These are phyloP conservation scores for Hydrangea macrophylla DNA, from an alignment of 148 eudicot species.

Conservation along the genomic window DNA sequence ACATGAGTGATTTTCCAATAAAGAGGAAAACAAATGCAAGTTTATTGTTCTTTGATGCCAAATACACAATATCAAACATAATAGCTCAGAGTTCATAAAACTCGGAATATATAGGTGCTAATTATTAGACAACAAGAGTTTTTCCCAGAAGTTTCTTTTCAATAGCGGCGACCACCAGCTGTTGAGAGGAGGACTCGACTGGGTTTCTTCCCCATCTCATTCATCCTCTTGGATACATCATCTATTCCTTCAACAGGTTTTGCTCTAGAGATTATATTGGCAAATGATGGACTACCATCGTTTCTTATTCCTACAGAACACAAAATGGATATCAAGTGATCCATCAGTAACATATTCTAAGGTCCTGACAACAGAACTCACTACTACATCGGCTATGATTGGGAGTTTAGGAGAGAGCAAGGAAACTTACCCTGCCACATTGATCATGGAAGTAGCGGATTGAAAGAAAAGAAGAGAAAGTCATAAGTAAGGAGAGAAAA, in stretches of 20 bases:
- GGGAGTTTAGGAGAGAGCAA: no score
- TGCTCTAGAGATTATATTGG: conserved; percentile 64
- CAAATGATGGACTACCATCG: conserved; percentile 60
- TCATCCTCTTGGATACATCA: conserved; percentile 29
- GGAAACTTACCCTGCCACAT: no score
- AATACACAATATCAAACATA: not conserved
- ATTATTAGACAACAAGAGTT: no score
- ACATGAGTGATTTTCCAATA: no score
- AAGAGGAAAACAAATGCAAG: not conserved
- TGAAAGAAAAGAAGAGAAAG: no score
- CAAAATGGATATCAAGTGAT: no score
- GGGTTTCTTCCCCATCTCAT: conserved; percentile 63
- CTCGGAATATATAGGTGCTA: conserved; percentile 1
- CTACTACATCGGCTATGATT: not conserved
- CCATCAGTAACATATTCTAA: no score
- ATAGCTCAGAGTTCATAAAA: not conserved
- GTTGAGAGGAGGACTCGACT: conserved; percentile 85
- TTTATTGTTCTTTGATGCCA: not conserved
- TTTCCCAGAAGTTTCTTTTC: no score
- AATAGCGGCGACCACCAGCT: conserved; percentile 90
- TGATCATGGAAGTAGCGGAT: no score
- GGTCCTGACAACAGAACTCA: no score
- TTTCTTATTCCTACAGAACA: conserved; percentile 41
- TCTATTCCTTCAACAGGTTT: conserved; percentile 31
- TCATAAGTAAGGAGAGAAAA: no score